Evolutionary conservation across 2,329 filamentous ascomycete species (phyloP).

Genomic region (Davidsoniella virescens): DNA sequence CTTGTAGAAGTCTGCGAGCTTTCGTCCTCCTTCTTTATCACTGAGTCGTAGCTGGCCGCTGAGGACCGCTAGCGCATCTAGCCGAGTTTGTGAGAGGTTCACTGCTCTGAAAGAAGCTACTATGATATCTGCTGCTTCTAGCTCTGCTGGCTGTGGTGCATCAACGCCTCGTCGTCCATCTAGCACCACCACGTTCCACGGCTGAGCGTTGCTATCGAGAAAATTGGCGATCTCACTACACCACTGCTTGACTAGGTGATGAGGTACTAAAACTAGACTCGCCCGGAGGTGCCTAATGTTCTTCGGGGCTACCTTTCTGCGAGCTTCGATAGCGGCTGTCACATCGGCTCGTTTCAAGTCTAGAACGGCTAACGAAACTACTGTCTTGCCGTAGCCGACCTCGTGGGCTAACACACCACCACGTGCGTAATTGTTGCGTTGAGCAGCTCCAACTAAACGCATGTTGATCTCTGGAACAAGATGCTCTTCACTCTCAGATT

Average conservation of each 20-base stretch:
- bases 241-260: constrained; percentile 27
- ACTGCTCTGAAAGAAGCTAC: constrained; percentile 19
- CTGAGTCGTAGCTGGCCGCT: constrained; percentile 11
- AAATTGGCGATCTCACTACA: constrained; percentile 20
- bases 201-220: constrained; percentile 13
- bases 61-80: constrained; percentile 9
- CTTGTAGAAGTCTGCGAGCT: constrained; percentile 11
- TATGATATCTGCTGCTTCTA: constrained; percentile 23
- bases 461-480: constrained; percentile 20
- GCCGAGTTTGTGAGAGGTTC: constrained; percentile 3
- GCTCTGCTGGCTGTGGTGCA: neutral
- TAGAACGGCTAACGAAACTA: constrained; percentile 24
- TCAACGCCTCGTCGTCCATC: constrained; percentile 15
- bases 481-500: constrained; percentile 25
- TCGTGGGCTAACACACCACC: constrained; percentile 29
- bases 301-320: constrained; percentile 4
- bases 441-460: constrained; percentile 20
- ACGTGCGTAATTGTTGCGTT: constrained; percentile 16
- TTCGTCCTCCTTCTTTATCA: constrained; percentile 13
- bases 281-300: constrained; percentile 18
- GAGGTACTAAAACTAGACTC: constrained; percentile 25
- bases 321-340: constrained; percentile 15
- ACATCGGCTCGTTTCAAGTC: constrained; percentile 16
- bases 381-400: constrained; percentile 30
- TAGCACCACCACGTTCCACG: constrained; percentile 16